These are phyloP conservation scores for Daldinia eschscholtzii DNA, from an alignment of 2,329 filamentous ascomycete species.

Conservation along the genomic window DNA sequence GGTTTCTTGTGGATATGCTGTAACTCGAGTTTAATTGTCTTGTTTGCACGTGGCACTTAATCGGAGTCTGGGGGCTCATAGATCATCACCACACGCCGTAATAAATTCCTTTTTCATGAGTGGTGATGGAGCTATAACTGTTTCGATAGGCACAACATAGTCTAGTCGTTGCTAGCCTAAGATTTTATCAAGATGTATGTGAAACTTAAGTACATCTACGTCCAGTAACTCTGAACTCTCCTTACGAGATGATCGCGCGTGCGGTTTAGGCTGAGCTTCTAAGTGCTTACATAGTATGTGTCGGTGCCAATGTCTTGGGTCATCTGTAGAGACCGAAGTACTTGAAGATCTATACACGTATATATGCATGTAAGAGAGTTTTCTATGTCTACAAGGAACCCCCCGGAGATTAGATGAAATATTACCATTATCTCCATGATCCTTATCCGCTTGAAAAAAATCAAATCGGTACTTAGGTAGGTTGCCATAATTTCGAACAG, in stretches of 20 bases:
- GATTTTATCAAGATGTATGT: not conserved
- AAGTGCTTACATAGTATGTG: not conserved
- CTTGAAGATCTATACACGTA: conserved; percentile 12
- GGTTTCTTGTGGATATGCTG: conserved; percentile 37
- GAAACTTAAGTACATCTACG: not conserved
- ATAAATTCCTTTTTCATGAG: conserved; percentile 23
- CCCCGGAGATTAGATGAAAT: conserved; percentile 33
- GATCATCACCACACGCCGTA: conserved; percentile 20
- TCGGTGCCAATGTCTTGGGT: not conserved
- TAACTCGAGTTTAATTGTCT: conserved; percentile 20
- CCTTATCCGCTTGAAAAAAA: not conserved
- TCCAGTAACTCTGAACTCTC: not conserved
- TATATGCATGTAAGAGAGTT: conserved; percentile 7
- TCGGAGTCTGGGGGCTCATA: conserved; percentile 29
- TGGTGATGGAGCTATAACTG: not conserved
- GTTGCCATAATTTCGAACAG: not conserved
- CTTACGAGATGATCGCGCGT: not conserved
- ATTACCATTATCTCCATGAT: conserved; percentile 25
- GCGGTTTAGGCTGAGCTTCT: not conserved
- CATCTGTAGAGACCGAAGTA: not conserved
- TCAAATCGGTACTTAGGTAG: not conserved
- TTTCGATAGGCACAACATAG: not conserved
- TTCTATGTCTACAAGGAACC: conserved; percentile 10
- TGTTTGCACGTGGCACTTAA: conserved; percentile 18
- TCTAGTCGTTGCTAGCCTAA: not conserved